Conservation (phyloP, 345 rosid species). For the Eucalyptus shirleyi region DNA sequence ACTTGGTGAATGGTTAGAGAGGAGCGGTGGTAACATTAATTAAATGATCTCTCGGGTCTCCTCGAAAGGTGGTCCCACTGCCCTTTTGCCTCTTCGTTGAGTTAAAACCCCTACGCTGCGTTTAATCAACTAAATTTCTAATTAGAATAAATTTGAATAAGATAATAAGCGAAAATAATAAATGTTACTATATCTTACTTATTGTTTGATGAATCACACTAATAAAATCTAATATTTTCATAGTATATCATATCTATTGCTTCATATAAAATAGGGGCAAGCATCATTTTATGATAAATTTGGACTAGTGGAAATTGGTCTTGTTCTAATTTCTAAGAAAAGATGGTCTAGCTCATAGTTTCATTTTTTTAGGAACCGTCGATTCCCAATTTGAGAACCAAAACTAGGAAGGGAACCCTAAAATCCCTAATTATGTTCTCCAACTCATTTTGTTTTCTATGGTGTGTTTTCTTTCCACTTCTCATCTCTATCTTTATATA, state of each 20-base stretch:
- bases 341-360: neutral
- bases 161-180: too few relatives aligned
- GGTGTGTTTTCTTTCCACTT: neutral
- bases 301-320: fast-evolving
- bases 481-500: neutral
- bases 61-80: neutral
- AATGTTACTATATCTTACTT: too few relatives aligned
- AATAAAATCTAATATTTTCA: too few relatives aligned
- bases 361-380: neutral
- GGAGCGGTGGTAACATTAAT: neutral
- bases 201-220: fast-evolving
- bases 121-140: neutral
- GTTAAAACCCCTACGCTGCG: neutral
- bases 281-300: fast-evolving
- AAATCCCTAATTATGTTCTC: neutral
- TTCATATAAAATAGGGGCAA: neutral
- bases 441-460: neutral
- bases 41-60: neutral
- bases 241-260: too few relatives aligned
- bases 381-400: too few relatives aligned
- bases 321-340: too few relatives aligned
- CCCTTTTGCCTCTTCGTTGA: neutral
- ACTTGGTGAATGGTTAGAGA: neutral
- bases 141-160: neutral
- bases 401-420: neutral